A percentile compares a stretch with the other conserved stretches of the same genome.
Conservation (phyloP, 805 yeast genomes). For the Brettanomyces custersianus region DNA sequence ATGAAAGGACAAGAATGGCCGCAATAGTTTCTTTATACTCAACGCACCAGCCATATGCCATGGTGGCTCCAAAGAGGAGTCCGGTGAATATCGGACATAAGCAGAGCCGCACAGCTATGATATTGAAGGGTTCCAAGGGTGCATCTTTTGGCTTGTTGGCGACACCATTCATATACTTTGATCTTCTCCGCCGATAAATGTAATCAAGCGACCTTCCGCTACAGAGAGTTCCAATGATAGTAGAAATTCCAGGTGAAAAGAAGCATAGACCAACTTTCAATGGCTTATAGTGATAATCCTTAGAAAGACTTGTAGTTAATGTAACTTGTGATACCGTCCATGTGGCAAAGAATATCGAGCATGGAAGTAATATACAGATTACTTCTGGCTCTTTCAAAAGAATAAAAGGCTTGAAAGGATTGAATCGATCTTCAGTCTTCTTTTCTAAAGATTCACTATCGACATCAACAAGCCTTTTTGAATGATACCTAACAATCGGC, state of each 20-base stretch:
- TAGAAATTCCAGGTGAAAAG: conserved; percentile 65
- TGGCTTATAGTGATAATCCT: conserved; percentile 40
- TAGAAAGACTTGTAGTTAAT: conserved; percentile 44
- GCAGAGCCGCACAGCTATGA: conserved; percentile 46
- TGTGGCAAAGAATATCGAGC: conserved; percentile 44
- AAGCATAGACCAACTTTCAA: conserved; percentile 62
- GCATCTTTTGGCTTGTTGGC: background rate
- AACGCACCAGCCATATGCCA: conserved; percentile 64
- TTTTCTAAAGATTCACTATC: conserved; percentile 18
- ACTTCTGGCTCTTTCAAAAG: background rate
- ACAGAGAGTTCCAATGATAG: conserved; percentile 48
- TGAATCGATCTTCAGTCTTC: conserved; percentile 19
- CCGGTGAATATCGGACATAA: conserved; percentile 34
- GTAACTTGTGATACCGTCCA: conserved; percentile 69
- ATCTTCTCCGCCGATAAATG: conserved; percentile 31
- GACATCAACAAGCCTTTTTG: conserved; percentile 22
- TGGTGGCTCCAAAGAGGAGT: conserved; percentile 19
- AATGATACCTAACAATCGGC: conserved; percentile 30
- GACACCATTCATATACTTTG: conserved; percentile 18
- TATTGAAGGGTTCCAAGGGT: conserved; percentile 44
- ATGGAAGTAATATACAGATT: background rate
- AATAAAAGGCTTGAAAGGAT: conserved; percentile 9
- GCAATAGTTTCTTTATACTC: conserved; percentile 37
- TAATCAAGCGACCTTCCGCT: conserved; percentile 52
- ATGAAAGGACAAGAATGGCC: conserved; percentile 49